Evolutionary conservation across 805 yeast species (phyloP), one percentile per base, ranked within the genome.

Genomic region (Candida nanaspora): DNA sequence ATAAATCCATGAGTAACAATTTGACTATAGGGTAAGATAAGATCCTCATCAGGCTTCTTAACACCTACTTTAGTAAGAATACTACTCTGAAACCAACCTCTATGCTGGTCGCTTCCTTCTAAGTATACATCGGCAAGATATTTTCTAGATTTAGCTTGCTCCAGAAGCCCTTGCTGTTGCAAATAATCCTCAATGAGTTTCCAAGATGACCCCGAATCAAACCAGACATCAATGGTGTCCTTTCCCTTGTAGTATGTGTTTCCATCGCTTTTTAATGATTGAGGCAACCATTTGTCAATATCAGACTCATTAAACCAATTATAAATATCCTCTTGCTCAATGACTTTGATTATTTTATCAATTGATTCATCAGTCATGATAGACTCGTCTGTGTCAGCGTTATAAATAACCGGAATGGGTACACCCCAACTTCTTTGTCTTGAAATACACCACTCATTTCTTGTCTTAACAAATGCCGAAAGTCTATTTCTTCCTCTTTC

Each of bases 181-280:
- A 69, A 63, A 38, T 70, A 68, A 2, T 61, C 56, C 33, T 63
- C 65, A 18, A 83, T 65, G 35, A 76, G 70, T 10, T 78, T 73
- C 98, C 98, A 93, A 27, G 93, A 81, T 0, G 95, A 77, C 0
- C 99, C 99, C 31, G 95, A 84, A 60, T 93, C 99, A 64, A 93
- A 91, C 99, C 99, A 93, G 16, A 93, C 98, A 62, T 93, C 99
- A 88, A 93, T 84, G 0, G 98, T 93, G 51, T 93, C 98, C 34
- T 69, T 74, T 1, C 96, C 91, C 52, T 86, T 82, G 20, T 55
- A 53, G 46, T 70, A 83, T 2, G 65, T 50, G 2, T 51, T 41
- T 0, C 78, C 81, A 23, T 64, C 52, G 15, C 51, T 58, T 21
- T 66, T 59, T 41, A 66, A 65, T 2, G 61, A 50, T 2, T 65